Percentiles rank a stretch among this genome's conserved stretches.
phyloP scores from a whole-genome alignment of 2,329 filamentous ascomycete species.

The Penicillium sp. region DNA sequence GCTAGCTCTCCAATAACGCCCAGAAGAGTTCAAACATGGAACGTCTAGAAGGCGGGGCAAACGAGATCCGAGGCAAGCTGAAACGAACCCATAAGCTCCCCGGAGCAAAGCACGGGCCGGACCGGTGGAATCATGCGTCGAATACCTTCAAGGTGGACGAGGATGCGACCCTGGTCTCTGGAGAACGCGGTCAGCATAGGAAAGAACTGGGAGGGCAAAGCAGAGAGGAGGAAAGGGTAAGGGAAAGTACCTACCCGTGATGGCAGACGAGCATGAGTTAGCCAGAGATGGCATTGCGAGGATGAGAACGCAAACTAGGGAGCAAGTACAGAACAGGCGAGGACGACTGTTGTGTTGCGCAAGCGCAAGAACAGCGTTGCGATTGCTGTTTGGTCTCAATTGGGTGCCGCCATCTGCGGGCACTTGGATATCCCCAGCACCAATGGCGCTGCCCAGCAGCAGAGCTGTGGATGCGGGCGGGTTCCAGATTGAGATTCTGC shows the following conservation, averaged over 20 bases:
- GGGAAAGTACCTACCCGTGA: not conserved
- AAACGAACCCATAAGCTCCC: not conserved
- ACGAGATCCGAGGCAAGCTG: conserved; percentile 4
- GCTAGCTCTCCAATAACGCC: not conserved
- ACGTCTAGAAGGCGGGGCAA: conserved; percentile 4
- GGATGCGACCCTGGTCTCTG: not conserved
- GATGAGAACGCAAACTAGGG: conserved; percentile 3
- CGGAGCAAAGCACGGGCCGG: not conserved
- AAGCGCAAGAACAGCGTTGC: conserved; percentile 3
- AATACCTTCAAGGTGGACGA: not conserved
- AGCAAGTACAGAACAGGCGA: not conserved
- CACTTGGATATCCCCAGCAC: conserved; percentile 1
- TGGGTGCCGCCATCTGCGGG: conserved; percentile 7
- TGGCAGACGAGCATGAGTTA: not conserved
- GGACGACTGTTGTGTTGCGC: not conserved
- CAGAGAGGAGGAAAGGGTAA: conserved; percentile 1
- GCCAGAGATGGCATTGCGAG: conserved; percentile 5
- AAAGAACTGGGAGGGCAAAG: not conserved
- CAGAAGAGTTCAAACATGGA: conserved; percentile 3
- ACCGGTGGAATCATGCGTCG: not conserved
- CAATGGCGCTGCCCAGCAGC: not conserved
- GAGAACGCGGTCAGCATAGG: not conserved
- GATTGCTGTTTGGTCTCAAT: conserved; percentile 7
- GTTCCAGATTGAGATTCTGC: conserved; percentile 11
- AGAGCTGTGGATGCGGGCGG: not conserved